Base-by-base conservation (phyloP, 257 asterid species). In the Solanum acaule region DNA sequence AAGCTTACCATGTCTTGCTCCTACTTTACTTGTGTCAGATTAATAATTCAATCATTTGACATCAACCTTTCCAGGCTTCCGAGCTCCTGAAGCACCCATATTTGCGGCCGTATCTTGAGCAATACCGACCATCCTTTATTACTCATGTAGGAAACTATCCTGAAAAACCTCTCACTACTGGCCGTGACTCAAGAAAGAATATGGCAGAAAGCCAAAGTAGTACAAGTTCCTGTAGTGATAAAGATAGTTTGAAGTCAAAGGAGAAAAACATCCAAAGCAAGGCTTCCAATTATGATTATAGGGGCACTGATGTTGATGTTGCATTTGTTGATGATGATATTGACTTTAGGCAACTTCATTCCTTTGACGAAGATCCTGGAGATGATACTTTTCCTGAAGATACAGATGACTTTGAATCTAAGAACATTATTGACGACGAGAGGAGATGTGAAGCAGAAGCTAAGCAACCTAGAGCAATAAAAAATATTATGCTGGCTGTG, bases 161-260 rank as follows among this genome's bases (percentile, higher is more conserved):
- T 3, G 94, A 90, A 90, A 95, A 93, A 88, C 94, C 92, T 87
- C 90, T 89, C 85, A 49, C 87, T 52, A 34, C 63, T 38, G 75
- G 91, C 86, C 92, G 92, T 34, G 93, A 91, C 42, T 83, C 88
- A 76, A 87, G 95, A 85, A 96, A 88, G 90, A 93, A 68, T 84
- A 95, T 94, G 98, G 98, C 91, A n/a, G 98, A 96, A 86, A 97
- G 98, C 94, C 99, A 93, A 87, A 94, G 98, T 75, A 96, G 99
- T 92, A 94, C 88, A 91, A 96, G 99, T 88, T 96, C 98, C 63
- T 97, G 98, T 91, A 95, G 99, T 82, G 99, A 96, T 88, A 93
- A 94, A 87, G 99, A 94, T 87, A 95, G 94, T 94, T 89, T 94
- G 81, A 86, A 88, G 88, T 93, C 94, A 65, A 92, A 90, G 87